phyloP scores from a whole-genome alignment of 2,329 filamentous ascomycete genomes.

The Venturia effusa region DNA sequence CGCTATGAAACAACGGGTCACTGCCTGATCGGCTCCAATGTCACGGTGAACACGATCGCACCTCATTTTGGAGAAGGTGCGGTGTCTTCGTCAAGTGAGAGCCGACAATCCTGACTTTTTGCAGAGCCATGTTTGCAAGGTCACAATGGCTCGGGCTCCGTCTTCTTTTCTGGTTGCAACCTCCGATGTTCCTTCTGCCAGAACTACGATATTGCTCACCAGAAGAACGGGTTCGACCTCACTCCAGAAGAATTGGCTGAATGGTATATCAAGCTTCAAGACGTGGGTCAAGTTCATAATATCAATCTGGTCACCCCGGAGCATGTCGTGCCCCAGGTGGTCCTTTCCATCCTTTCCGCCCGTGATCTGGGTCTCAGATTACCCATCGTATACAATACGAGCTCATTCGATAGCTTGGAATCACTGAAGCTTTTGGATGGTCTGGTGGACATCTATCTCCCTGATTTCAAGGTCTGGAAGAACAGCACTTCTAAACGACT shows the following conservation, averaged over 20 bases:
- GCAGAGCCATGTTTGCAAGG: slow-evolving; percentile 71
- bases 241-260: slow-evolving; percentile 68
- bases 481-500: slow-evolving; percentile 54
- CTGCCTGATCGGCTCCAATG: slow-evolving; percentile 64
- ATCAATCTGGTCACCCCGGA: slow-evolving; percentile 83
- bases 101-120: not conserved
- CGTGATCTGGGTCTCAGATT: slow-evolving; percentile 57
- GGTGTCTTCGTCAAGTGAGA: not conserved
- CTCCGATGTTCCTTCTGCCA: slow-evolving; percentile 68
- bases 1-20: slow-evolving; percentile 68
- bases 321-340: slow-evolving; percentile 77
- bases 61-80: slow-evolving; percentile 65
- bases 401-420: slow-evolving; percentile 64
- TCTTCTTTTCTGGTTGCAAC: slow-evolving; percentile 74
- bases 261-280: slow-evolving; percentile 75
- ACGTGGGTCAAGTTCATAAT: slow-evolving; percentile 73
- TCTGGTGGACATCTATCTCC: slow-evolving; percentile 75
- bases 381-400: slow-evolving; percentile 79
- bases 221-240: slow-evolving; percentile 69
- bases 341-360: slow-evolving; percentile 63
- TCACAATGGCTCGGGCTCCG: slow-evolving; percentile 66
- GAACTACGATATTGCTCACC: slow-evolving; percentile 74
- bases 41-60: slow-evolving; percentile 74
- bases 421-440: slow-evolving; percentile 66
- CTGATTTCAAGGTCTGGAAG: slow-evolving; percentile 79